A percentile compares a stretch with the other conserved stretches of the same genome.
Conservation (phyloP, 2,329 filamentous ascomycete genomes). For the Colletotrichum liriopes region DNA sequence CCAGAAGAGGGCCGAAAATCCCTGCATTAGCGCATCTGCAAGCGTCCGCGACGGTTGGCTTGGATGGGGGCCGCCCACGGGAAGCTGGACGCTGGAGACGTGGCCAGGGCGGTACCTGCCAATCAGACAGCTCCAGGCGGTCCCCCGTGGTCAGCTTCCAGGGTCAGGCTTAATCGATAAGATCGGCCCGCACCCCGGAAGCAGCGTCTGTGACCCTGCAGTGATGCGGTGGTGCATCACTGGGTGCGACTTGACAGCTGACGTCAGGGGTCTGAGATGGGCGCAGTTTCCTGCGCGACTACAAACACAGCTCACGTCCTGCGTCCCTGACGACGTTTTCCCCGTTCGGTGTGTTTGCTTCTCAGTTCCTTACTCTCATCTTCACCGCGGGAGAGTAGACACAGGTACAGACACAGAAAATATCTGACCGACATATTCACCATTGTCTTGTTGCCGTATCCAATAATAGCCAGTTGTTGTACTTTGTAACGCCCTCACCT, state of each 20-base stretch:
- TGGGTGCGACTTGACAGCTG: conserved; percentile 36
- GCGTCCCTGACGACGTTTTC: conserved; percentile 20
- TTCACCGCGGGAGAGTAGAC: conserved; percentile 3
- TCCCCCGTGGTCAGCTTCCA: neutral
- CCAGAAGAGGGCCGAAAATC: conserved; percentile 41
- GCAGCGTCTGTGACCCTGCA: conserved; percentile 32
- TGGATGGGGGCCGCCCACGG: conserved; percentile 8
- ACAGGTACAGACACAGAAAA: conserved; percentile 17
- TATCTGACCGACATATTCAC: conserved; percentile 19
- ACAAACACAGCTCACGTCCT: conserved; percentile 34
- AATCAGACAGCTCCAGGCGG: conserved; percentile 14
- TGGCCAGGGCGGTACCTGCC: conserved; percentile 14
- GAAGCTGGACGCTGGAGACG: conserved; percentile 10
- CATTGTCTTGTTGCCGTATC: conserved; percentile 16
- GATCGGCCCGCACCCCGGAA: conserved; percentile 22
- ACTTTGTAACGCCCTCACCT: conserved; percentile 9
- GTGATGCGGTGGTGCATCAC: conserved; percentile 32
- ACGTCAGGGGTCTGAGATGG: conserved; percentile 33
- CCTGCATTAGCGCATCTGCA: conserved; percentile 41
- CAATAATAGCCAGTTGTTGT: conserved; percentile 13
- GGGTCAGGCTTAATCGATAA: conserved; percentile 35
- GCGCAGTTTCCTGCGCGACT: conserved; percentile 37
- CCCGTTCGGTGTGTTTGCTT: conserved; percentile 31
- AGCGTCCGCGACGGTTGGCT: conserved; percentile 30
- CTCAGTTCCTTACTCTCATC: neutral